Evolutionary conservation across 345 rosid species (phyloP).

Genomic region (Aquilaria sinensis): DNA sequence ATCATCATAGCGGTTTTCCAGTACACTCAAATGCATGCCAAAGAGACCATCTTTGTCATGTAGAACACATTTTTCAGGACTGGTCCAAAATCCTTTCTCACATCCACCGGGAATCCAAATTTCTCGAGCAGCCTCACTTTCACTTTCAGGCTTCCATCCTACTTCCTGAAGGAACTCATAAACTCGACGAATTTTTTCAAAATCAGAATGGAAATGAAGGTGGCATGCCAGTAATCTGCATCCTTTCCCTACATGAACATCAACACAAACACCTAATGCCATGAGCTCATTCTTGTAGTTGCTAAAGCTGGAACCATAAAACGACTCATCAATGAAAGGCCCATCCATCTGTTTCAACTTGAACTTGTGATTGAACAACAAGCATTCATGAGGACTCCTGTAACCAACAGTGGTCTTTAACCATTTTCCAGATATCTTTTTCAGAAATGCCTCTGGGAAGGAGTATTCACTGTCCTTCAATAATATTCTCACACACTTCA

Average conservation of each 20-base stretch:
- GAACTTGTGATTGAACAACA: slow-evolving; percentile 38
- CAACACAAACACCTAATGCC: slow-evolving; percentile 40
- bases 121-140: slow-evolving; percentile 6
- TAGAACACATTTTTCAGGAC: slow-evolving; percentile 39
- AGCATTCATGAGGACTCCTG: slow-evolving; percentile 38
- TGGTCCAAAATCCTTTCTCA: slow-evolving; percentile 39
- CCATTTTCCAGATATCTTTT: slow-evolving; percentile 39
- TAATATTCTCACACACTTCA: slow-evolving; percentile 36
- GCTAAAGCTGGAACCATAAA: slow-evolving; percentile 35
- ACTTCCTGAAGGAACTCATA: slow-evolving; percentile 30
- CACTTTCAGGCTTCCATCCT: slow-evolving; percentile 30
- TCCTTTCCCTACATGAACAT: slow-evolving; percentile 10
- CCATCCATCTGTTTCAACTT: slow-evolving; percentile 48
- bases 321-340: slow-evolving; percentile 62
- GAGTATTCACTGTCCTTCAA: slow-evolving; percentile 13
- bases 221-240: slow-evolving; percentile 30
- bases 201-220: slow-evolving; percentile 34
- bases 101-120: slow-evolving; percentile 55
- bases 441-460: slow-evolving; percentile 24
- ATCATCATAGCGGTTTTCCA: slow-evolving; percentile 36
- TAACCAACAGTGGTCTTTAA: slow-evolving; percentile 54
- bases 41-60: slow-evolving; percentile 47
- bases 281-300: slow-evolving; percentile 34
- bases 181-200: slow-evolving; percentile 35
- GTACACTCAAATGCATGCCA: slow-evolving; percentile 32